Base-by-base conservation (phyloP, 805 yeast species). In the Candida loeiensis region DNA sequence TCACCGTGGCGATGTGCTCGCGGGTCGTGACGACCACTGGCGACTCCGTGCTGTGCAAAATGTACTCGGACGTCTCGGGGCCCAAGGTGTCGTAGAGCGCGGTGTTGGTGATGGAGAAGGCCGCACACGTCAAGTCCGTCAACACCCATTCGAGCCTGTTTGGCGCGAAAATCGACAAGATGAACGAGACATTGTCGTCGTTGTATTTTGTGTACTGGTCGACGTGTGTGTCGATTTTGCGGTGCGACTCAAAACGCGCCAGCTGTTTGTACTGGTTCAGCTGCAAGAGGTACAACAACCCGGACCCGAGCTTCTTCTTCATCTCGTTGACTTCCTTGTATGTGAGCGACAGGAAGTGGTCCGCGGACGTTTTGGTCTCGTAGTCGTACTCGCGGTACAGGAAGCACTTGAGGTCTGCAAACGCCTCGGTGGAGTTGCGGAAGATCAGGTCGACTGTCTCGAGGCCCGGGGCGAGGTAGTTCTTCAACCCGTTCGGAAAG, bases 21-120 rank as follows among this genome's bases (percentile, higher is more conserved):
- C 69, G 71, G 6, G 87, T 70, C 34, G 76, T 65, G 14, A 81
- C 65, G 25, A 82, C 64, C 11, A 80, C 69, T 2, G 73, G 73
- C 17, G 62, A 54, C 36, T 61, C 54, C 14, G 71, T 63, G 43
- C 53, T 47, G 13, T 50, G 52, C 44, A 67, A 57, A 38, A 67
- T 65, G 46, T 53, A 57, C 37, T 54, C 54, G 1, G 71, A 55
- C 12, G 67, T 51, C 24, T 56, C 57, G 3, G 58, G 49, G 3
- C 72, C 72, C 46, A 67, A 58, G 25, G 72, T 65, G 44, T 66
- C 72, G 45, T 67, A 67, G 40, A 67, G 58, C 8, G 70, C 63
- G 19, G 72, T 67, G 44, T 55, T 60, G 39, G 71, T 59, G 37
- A 67, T 56, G 17, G 63, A 50, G 47, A 47, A 61, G 25, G 61